Evolutionary conservation across 1,284 basidiomycete genomes (phyloP).

Genomic region (Moniliophthora roreri): DNA sequence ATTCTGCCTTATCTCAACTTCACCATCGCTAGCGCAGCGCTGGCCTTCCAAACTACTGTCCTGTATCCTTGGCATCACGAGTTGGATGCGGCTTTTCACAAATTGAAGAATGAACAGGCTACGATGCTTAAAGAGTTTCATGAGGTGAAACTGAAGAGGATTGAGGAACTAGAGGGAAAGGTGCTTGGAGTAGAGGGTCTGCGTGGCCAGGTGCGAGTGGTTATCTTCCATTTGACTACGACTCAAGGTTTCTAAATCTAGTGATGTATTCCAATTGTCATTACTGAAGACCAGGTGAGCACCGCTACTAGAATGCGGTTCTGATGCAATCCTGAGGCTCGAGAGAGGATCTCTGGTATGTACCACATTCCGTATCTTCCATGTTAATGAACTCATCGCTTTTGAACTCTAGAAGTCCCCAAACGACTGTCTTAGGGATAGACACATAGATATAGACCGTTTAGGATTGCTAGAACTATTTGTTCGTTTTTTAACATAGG

Average conservation of each 20-base stretch:
- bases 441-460: too few relatives aligned
- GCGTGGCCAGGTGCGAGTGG: constrained; percentile 11
- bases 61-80: constrained; percentile 27
- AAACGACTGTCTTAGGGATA: too few relatives aligned
- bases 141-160: constrained; percentile 18
- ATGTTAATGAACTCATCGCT: too few relatives aligned
- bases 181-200: not conserved
- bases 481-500: too few relatives aligned
- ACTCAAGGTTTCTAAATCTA: constrained; percentile 4
- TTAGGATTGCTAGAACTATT: too few relatives aligned
- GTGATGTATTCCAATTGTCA: too few relatives aligned
- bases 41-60: constrained; percentile 26
- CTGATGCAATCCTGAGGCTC: too few relatives aligned
- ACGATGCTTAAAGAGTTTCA: constrained; percentile 22
- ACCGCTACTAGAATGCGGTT: too few relatives aligned
- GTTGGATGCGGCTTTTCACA: constrained; percentile 23
- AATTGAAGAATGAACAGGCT: constrained; percentile 22
- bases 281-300: too few relatives aligned
- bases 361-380: too few relatives aligned
- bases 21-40: constrained; percentile 22
- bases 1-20: constrained; percentile 27
- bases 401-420: too few relatives aligned
- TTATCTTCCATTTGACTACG: not conserved
- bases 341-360: too few relatives aligned
- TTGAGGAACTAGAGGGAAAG: constrained; percentile 18